A percentile compares a stretch with the other conserved stretches of the same genome.
Evolutionary conservation across 108 stramenopile species (phyloP).

Genomic region (Pinguiococcus pyrenoidosus): DNA sequence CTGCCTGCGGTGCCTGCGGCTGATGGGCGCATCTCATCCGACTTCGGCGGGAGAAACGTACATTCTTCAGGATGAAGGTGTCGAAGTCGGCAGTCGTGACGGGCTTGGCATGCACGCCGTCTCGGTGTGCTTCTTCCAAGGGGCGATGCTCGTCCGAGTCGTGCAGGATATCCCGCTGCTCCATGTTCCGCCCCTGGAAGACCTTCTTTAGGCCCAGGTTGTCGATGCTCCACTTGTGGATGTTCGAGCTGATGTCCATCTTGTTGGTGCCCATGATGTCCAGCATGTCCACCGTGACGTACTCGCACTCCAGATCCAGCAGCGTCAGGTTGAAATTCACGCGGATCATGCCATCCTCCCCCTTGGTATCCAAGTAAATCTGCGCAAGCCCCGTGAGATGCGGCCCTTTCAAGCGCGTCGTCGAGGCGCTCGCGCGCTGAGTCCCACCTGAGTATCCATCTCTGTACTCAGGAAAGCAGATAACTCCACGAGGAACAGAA

Average conservation of each 20-base stretch:
- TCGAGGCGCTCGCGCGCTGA: conserved; percentile 45
- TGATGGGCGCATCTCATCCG: no score
- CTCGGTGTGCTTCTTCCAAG: conserved; percentile 44
- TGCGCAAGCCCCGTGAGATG: not conserved
- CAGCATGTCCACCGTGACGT: conserved; percentile 34
- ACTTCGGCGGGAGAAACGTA: no score
- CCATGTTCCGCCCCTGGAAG: conserved; percentile 64
- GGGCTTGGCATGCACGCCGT: conserved; percentile 8
- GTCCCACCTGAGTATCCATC: conserved; percentile 48
- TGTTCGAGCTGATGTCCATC: conserved; percentile 84
- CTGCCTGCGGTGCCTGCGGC: no score
- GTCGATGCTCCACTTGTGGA: conserved; percentile 72
- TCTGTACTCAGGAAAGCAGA: conserved; percentile 51
- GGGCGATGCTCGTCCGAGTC: conserved; percentile 49
- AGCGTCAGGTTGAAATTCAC: conserved; percentile 43
- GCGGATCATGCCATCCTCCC: not conserved
- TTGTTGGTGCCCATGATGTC: conserved; percentile 66
- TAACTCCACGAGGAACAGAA: conserved; percentile 69
- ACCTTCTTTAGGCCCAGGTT: conserved; percentile 56
- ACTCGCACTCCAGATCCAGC: conserved; percentile 36
- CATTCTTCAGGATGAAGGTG: not conserved
- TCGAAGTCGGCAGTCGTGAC: not conserved
- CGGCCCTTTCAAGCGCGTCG: not conserved
- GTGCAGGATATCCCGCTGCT: conserved; percentile 64
- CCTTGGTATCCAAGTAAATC: not conserved